Percentiles rank a stretch among this genome's conserved stretches.
phyloP scores from a whole-genome alignment of 148 eudicot species.

The Heliamphora exappendiculata region DNA sequence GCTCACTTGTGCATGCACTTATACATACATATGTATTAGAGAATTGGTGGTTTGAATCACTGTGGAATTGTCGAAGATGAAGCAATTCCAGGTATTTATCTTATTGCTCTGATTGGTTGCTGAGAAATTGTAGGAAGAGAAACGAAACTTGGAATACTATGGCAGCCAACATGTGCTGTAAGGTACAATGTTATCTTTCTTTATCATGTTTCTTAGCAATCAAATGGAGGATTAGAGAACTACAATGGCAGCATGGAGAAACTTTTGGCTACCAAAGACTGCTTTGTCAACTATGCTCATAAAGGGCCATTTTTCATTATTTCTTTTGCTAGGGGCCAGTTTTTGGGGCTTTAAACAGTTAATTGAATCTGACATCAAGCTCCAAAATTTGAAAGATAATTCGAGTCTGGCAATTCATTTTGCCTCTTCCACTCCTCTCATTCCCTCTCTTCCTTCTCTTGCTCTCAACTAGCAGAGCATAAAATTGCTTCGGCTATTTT shows the following conservation, averaged over 20 bases:
- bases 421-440: background rate
- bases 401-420: background rate
- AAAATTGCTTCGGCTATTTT: background rate
- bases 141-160: background rate
- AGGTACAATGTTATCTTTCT: background rate
- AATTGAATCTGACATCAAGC: background rate
- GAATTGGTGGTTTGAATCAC: background rate
- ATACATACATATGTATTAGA: background rate
- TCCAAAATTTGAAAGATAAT: background rate
- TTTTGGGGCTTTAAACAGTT: background rate
- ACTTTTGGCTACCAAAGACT: background rate
- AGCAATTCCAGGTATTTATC: background rate
- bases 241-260: background rate
- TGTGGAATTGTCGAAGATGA: background rate
- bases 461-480: background rate
- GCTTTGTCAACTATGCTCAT: background rate
- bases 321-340: background rate
- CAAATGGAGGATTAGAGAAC: background rate
- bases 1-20: background rate
- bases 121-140: constrained; percentile 1
- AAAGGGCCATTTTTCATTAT: background rate
- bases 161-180: background rate
- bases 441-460: background rate
- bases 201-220: constrained; percentile 1
- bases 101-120: background rate